These are phyloP conservation scores for Exophiala oligosperma DNA, from an alignment of 2,329 filamentous ascomycete genomes.

Conservation along the genomic window DNA sequence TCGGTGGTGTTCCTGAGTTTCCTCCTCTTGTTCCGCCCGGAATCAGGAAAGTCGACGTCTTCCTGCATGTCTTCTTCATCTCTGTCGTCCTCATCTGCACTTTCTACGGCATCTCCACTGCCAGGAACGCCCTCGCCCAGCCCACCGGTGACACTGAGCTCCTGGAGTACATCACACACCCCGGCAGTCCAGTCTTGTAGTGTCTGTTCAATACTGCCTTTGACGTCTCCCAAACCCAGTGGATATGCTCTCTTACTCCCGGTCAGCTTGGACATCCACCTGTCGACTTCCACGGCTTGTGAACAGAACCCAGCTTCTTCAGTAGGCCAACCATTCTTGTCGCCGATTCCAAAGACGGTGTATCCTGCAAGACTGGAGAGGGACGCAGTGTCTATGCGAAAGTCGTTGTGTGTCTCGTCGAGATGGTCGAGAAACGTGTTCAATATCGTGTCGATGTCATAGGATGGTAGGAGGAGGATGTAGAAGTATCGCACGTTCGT, in stretches of 20 bases:
- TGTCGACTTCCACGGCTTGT: constrained; percentile 86
- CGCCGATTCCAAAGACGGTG: constrained; percentile 90
- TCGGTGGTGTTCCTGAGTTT: constrained; percentile 63
- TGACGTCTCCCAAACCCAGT: constrained; percentile 83
- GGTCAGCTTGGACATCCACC: constrained; percentile 96
- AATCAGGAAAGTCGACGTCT: constrained; percentile 46
- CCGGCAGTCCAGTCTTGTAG: constrained; percentile 78
- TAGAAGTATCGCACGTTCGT: constrained; percentile 63
- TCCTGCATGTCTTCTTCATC: constrained; percentile 57
- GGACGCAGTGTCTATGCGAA: constrained; percentile 88
- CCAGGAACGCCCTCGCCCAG: constrained; percentile 70
- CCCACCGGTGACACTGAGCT: constrained; percentile 53
- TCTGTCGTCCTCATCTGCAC: constrained; percentile 67
- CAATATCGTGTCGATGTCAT: constrained; percentile 92
- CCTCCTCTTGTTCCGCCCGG: constrained; percentile 44
- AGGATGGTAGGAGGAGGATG: constrained; percentile 80
- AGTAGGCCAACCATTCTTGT: constrained; percentile 86
- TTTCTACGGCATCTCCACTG: constrained; percentile 81
- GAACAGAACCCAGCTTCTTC: constrained; percentile 91
- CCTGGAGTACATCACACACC: constrained; percentile 67
- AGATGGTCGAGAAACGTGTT: constrained; percentile 85
- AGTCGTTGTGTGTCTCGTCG: constrained; percentile 92
- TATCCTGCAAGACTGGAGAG: constrained; percentile 77
- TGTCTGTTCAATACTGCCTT: constrained; percentile 66
- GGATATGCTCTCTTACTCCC: constrained; percentile 83